These are phyloP conservation scores for Yamadazyma dushanensis DNA, from an alignment of 1,139 yeast species.

Conservation along the genomic window DNA sequence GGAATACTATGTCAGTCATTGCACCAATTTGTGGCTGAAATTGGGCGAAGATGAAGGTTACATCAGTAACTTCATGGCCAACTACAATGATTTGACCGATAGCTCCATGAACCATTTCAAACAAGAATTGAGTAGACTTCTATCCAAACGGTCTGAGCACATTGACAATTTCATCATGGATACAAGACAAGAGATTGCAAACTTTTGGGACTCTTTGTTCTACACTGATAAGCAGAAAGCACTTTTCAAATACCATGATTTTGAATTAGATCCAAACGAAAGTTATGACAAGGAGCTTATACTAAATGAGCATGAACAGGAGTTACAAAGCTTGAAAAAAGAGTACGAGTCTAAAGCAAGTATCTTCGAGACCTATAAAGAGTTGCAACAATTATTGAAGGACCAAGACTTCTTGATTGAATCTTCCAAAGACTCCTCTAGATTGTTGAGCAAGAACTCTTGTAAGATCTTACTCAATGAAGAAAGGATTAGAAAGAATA, in stretches of 20 bases:
- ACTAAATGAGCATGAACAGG: slow-evolving; percentile 62
- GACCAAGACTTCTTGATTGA: slow-evolving; percentile 67
- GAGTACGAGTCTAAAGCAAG: slow-evolving; percentile 56
- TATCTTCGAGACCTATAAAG: slow-evolving; percentile 53
- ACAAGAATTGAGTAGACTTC: slow-evolving; percentile 57
- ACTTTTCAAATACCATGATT: slow-evolving; percentile 35
- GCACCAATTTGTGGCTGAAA: slow-evolving; percentile 51
- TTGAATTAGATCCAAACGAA: slow-evolving; percentile 29
- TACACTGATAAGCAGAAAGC: slow-evolving; percentile 49
- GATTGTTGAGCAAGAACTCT: slow-evolving; percentile 73
- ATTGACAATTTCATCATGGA: slow-evolving; percentile 69
- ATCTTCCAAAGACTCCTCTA: slow-evolving; percentile 76
- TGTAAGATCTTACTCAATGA: slow-evolving; percentile 79
- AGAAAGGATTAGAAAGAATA: slow-evolving; percentile 69
- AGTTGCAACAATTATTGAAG: slow-evolving; percentile 52
- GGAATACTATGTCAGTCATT: slow-evolving; percentile 33
- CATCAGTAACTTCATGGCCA: slow-evolving; percentile 33
- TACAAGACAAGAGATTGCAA: slow-evolving; percentile 56
- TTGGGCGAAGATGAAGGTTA: slow-evolving; percentile 41
- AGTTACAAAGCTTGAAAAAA: slow-evolving; percentile 50
- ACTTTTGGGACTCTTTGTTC: slow-evolving; percentile 62
- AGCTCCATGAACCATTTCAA: slow-evolving; percentile 41
- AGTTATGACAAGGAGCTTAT: slow-evolving; percentile 53
- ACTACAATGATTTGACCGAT: slow-evolving; percentile 41
- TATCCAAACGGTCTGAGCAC: slow-evolving; percentile 58